Conservation (phyloP, 768 basidiomycete genomes). For the Boletus subcaerulescens region DNA sequence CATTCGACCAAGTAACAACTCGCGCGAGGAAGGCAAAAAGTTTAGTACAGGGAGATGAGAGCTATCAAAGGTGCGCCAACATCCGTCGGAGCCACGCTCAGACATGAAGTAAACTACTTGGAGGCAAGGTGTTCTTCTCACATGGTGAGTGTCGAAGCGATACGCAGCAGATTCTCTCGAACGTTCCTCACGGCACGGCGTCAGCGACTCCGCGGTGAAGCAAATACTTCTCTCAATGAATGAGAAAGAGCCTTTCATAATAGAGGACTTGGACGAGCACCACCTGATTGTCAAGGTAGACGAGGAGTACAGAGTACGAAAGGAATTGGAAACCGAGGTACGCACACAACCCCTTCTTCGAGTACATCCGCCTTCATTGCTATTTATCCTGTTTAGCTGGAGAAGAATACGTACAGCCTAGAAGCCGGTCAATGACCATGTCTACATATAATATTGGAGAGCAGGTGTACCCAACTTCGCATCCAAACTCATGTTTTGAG, state of each 20-base stretch:
- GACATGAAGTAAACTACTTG: conserved; percentile 3
- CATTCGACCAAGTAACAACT: not conserved
- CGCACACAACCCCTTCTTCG: not conserved
- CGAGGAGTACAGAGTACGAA: conserved; percentile 69
- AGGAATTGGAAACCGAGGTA: conserved; percentile 75
- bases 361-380: not conserved
- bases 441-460: too few species aligned
- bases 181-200: not conserved
- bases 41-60: conserved; percentile 41
- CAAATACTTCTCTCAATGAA: conserved; percentile 83
- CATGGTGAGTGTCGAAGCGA: conserved; percentile 46
- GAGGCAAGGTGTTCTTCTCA: conserved; percentile 57
- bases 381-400: conserved; percentile 45
- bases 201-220: conserved; percentile 85
- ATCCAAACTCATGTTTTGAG: too few species aligned
- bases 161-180: not conserved
- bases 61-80: conserved; percentile 56
- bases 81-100: not conserved
- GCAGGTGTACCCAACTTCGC: too few species aligned
- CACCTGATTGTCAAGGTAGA: conserved; percentile 84
- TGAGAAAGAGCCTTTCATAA: conserved; percentile 75
- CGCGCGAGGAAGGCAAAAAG: too few species aligned
- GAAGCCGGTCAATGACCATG: conserved; percentile 35
- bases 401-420: conserved; percentile 83
- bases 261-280: conserved; percentile 83